phyloP scores from a whole-genome alignment of 1,284 basidiomycete genomes.

The Hymenochaete sp. region DNA sequence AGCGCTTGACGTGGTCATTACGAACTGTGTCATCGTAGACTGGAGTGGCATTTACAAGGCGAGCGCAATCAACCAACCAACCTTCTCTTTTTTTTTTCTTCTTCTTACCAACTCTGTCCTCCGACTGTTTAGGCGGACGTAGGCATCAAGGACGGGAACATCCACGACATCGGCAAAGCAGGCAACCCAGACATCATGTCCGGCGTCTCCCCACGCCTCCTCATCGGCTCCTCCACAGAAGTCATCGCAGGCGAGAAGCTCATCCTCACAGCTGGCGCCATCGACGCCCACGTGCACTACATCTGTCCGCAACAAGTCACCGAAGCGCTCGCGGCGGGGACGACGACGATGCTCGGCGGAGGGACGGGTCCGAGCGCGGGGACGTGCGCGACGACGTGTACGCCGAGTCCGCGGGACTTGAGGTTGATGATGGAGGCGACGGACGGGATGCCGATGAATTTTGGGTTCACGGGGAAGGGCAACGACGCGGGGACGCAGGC shows the following conservation, averaged over 20 bases:
- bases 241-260: slow-evolving; percentile 93
- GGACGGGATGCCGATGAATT: slow-evolving; percentile 86
- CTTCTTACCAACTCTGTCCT: slow-evolving; percentile 10
- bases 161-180: slow-evolving; percentile 89
- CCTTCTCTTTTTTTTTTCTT: slow-evolving; percentile 6
- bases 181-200: slow-evolving; percentile 96
- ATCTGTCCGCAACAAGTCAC: slow-evolving; percentile 90
- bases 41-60: slow-evolving; percentile 96
- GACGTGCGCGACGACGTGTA: slow-evolving; percentile 93
- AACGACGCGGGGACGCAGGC: slow-evolving; percentile 76
- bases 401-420: slow-evolving; percentile 83
- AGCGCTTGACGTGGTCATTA: slow-evolving; percentile 86
- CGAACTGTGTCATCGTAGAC: slow-evolving; percentile 91
- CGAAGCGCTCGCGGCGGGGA: slow-evolving; percentile 62
- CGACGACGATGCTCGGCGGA: slow-evolving; percentile 86
- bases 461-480: slow-evolving; percentile 89
- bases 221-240: slow-evolving; percentile 85
- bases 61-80: too few relatives aligned
- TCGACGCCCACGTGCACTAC: slow-evolving; percentile 90
- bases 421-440: slow-evolving; percentile 82
- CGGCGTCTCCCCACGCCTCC: slow-evolving; percentile 63
- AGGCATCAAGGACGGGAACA: slow-evolving; percentile 80
- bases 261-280: slow-evolving; percentile 88
- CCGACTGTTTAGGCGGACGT: slow-evolving; percentile 79
- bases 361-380: slow-evolving; percentile 91